Conservation (phyloP, 1,139 yeast species). For the Nakaseomyces delphensis region DNA sequence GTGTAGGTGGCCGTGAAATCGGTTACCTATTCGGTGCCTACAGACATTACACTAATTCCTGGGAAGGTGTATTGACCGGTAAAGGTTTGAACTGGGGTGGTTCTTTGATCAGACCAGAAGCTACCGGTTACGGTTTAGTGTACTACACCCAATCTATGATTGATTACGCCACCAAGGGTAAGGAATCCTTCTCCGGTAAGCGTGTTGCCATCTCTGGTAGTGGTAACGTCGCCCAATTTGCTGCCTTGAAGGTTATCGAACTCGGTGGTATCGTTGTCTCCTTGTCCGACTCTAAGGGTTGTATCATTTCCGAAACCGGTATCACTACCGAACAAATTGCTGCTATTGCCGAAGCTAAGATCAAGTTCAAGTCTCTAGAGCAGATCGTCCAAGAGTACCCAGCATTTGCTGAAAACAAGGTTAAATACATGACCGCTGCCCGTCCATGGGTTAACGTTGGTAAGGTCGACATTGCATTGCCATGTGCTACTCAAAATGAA, state of each 20-base stretch:
- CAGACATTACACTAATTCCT: conserved; percentile 83
- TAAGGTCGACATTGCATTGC: conserved; percentile 89
- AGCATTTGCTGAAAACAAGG: conserved; percentile 48
- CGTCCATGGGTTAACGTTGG: conserved; percentile 96
- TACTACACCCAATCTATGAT: conserved; percentile 98
- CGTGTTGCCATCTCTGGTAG: conserved; percentile 95
- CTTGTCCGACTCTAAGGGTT: conserved; percentile 89
- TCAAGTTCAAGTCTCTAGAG: conserved; percentile 68
- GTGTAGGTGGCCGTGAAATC: conserved; percentile 87
- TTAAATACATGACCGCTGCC: conserved; percentile 81
- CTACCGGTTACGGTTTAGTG: conserved; percentile 96
- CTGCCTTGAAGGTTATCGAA: conserved; percentile 94
- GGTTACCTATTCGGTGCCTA: conserved; percentile 96
- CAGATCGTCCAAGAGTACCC: conserved; percentile 54
- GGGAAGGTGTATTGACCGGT: conserved; percentile 97
- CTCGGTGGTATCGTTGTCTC: conserved; percentile 93
- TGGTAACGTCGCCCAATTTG: conserved; percentile 98
- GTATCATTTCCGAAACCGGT: conserved; percentile 68
- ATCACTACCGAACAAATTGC: conserved; percentile 73
- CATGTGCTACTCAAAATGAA: conserved; percentile 98
- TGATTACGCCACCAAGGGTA: conserved; percentile 82
- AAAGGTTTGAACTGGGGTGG: conserved; percentile 99
- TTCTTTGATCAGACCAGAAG: conserved; percentile 97
- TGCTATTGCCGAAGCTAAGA: conserved; percentile 73
- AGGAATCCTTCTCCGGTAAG: conserved; percentile 85